Base-by-base conservation (phyloP, 2,329 filamentous ascomycete genomes). In the Ophiocordyceps unilateralis region DNA sequence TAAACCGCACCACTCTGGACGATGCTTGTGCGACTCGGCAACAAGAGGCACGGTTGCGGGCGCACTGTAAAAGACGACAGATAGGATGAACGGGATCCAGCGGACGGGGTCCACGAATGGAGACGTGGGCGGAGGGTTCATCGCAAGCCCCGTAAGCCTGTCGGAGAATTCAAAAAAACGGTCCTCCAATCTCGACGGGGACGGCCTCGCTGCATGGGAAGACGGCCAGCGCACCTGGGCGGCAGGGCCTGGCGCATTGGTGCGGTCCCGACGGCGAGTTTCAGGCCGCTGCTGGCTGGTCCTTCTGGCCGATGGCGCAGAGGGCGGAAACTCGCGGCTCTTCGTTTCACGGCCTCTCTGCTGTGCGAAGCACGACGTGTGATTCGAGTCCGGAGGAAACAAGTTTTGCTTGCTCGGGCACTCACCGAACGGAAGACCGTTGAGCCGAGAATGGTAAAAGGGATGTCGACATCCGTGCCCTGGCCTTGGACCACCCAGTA, bases 11-110 rank as follows among this genome's bases (percentile, higher is more conserved):
- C 37, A 45, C 26, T 39, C 36, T 28, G 34, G 21, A 17, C 19
- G 15, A 19, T 21, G 42, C 10, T 40, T 39, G 37, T 34, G 32
- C 17, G 34, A 39, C 38, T 14, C 20, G 21, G 22, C 12, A 20
- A 17, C 10, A 20, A 38, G 36, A 22, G 20, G n/a, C 9, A 38
- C 24, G 9, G 24, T 26, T 26, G 24, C 24, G 24, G 36, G 11
- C 38, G 20, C 22, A 39, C 20, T 23, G 20, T 38, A 20, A 19
- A 5, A 14, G 20, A n/a, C n/a, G n/a, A 7, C 30, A 41, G 39
- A 44, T 28, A 44, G 42, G 42, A 41, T 30, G 42, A 44, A 41
- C 42, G 36, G 30, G 23, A 24, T 10, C 38, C 38, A n/a, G 38
- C 21, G 10, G 20, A 39, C 30, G 30, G 30, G 30, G 15, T 15